These are phyloP conservation scores for Abrus precatorius DNA, from an alignment of 306 rosid species.

Conservation along the genomic window DNA sequence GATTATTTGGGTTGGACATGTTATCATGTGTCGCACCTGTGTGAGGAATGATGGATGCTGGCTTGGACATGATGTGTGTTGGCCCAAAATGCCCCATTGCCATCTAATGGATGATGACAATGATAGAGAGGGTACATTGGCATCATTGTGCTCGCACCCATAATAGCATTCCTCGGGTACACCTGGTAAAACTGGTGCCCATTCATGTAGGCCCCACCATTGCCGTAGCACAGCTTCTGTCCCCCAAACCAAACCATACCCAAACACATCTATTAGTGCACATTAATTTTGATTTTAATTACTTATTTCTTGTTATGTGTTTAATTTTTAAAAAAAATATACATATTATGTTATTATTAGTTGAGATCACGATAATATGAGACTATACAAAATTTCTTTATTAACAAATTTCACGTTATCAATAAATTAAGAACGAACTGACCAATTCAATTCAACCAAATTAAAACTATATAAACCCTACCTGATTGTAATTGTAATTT, in stretches of 20 bases:
- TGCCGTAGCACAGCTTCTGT: constrained; percentile 71
- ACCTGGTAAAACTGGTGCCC: constrained; percentile 69
- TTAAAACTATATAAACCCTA: constrained; percentile 7
- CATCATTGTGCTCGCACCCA: constrained; percentile 77
- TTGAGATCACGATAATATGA: too few relatives aligned
- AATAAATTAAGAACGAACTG: background rate
- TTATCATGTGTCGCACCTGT: constrained; percentile 66
- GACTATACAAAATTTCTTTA: too few relatives aligned
- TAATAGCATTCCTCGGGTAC: constrained; percentile 70
- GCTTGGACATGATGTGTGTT: constrained; percentile 59
- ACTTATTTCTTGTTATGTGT: background rate
- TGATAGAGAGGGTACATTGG: constrained; percentile 82
- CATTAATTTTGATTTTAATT: background rate
- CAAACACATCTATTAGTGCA: background rate
- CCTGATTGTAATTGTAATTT: constrained; percentile 74
- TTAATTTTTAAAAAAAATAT: too few relatives aligned
- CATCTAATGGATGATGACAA: constrained; percentile 64
- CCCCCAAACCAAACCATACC: background rate
- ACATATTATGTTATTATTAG: too few relatives aligned
- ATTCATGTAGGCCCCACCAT: constrained; percentile 67
- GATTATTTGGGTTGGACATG: background rate
- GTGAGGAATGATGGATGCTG: constrained; percentile 58
- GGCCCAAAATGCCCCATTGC: constrained; percentile 51
- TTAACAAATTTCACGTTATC: too few relatives aligned
- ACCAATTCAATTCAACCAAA: background rate